Base-by-base conservation (phyloP, 2,329 filamentous ascomycete genomes). In the Ilyonectria destructans region DNA sequence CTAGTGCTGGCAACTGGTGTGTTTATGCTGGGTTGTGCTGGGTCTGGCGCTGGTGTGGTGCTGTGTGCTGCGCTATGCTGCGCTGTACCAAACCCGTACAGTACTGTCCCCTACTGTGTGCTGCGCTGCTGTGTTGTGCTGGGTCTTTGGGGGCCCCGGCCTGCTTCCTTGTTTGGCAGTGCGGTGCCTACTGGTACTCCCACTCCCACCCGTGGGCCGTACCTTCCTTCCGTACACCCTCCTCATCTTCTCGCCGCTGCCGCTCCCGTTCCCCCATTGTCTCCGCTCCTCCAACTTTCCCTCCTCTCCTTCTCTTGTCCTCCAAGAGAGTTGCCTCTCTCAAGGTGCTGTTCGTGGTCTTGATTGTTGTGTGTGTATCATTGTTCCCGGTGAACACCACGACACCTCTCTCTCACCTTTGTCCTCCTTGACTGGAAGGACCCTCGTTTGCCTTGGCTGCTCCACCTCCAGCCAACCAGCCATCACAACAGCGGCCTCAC, bases 241-340 rank as follows among this genome's bases (percentile, higher is more conserved):
- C 72, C 70, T 74, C 73, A n/a, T 69, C 72, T 73, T 66, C 68
- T 74, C 69, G 74, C 67, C 70, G 70, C 70, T 73, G 74, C 70
- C 70, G 68, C 73, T 70, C 72, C 72, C 75, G 71, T 74, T 77
- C 75, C 75, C 72, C 75, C 74, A 78, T 75, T 74, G 74, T 77
- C 77, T 78, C 77, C 75, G 76, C 77, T 72, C 74, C 73, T 73
- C 73, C 75, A 75, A 75, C 76, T 77, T 77, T 75, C 74, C 69
- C 69, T 71, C 74, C 75, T 70, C 71, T 75, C 69, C 67, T 76
- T 69, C 70, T 74, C 72, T 71, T 65, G 68, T 69, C 70, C 63
- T 73, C 75, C 60, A 76, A 73, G 71, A 74, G 75, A 77, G 75
- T 74, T 75, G 68, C 74, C 71, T 75, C 75, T 73, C 67, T 71